Conservation (phyloP, 495 filamentous ascomycete species). For the Trichocladium uniseriatum region DNA sequence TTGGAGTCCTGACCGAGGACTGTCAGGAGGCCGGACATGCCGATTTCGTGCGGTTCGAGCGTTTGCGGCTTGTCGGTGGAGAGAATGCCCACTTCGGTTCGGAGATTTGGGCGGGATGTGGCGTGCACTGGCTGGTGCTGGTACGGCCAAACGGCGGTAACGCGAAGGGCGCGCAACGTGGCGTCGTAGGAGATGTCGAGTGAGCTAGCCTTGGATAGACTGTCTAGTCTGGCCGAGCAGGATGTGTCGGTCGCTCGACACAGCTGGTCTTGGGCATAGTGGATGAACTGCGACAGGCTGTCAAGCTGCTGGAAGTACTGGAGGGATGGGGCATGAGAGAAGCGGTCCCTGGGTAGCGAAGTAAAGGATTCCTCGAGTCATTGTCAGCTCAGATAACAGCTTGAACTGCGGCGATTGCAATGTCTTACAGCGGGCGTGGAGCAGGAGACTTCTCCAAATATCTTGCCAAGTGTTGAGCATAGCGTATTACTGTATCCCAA, state of each 20-base stretch:
- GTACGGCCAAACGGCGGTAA: conserved; percentile 53
- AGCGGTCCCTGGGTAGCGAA: conserved; percentile 51
- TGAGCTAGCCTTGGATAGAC: conserved; percentile 43
- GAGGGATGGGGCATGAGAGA: conserved; percentile 53
- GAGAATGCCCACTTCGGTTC: conserved; percentile 78
- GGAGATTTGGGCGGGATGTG: conserved; percentile 22
- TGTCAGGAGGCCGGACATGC: conserved; percentile 67
- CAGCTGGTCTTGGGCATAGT: conserved; percentile 47
- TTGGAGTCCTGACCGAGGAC: conserved; percentile 67
- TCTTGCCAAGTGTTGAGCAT: conserved; percentile 51
- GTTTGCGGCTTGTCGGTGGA: conserved; percentile 50
- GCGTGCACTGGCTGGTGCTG: conserved; percentile 31
- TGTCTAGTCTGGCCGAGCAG: conserved; percentile 26
- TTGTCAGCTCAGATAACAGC: conserved; percentile 1
- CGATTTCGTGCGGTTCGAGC: conserved; percentile 59
- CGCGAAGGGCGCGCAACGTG: conserved; percentile 52
- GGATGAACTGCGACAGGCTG: conserved; percentile 44
- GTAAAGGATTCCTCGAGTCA: conserved; percentile 57
- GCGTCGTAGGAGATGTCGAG: conserved; percentile 74
- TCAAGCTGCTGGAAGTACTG: conserved; percentile 62
- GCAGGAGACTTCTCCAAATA: conserved; percentile 55
- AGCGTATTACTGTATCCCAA: conserved; percentile 39
- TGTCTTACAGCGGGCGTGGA: conserved; percentile 36
- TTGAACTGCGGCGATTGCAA: background rate
- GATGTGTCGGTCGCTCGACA: conserved; percentile 38